Base-by-base conservation (phyloP, 1,139 yeast species). In the Hyphopichia fennica region DNA sequence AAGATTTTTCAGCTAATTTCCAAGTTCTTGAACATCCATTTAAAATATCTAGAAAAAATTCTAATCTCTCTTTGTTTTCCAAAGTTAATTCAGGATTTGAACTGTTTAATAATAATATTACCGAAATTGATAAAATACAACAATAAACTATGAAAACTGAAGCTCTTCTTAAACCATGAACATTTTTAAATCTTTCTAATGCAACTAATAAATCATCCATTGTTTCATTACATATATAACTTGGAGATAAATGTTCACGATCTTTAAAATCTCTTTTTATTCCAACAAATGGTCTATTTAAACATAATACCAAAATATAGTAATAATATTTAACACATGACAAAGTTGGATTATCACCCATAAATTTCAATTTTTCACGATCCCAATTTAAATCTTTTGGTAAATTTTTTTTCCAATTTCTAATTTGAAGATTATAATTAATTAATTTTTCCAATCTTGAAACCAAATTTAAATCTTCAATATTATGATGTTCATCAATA, bases 251-350 rank as follows among this genome's bases (percentile, higher is more conserved):
- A 41, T 47, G 45, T 42, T 48, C 45, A 16, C 45, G 41, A 15
- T 52, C 42, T n/a, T 41, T 33, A 2, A 43, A 27, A 3, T 43
- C 39, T 13, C 42, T 40, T 17, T 50, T 50, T n/a, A 57, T 46
- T 25, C 72, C 74, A 36, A 82, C 71, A 51, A 81, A 81, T 1
- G 86, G 86, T 36, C 84, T 66, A 54, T 81, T 81, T 40, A 81
- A 69, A 45, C 84, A 80, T 19, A 81, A 62, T 7, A 77, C 58
- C 5, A 80, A 70, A 35, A 81, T 76, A 52, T 80, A 81, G 53
- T 81, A 82, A 53, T 79, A 80, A 54, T 79, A 81, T 50, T 84
- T 64, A 30, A 80, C 74, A 42, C 79, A 69, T 44, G 79, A 67
- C 18, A 75, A 57, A 31, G 81, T 63, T 43, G 82, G 75, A 57